phyloP scores from a whole-genome alignment of 768 basidiomycete genomes.

The Baorangia bicolor region DNA sequence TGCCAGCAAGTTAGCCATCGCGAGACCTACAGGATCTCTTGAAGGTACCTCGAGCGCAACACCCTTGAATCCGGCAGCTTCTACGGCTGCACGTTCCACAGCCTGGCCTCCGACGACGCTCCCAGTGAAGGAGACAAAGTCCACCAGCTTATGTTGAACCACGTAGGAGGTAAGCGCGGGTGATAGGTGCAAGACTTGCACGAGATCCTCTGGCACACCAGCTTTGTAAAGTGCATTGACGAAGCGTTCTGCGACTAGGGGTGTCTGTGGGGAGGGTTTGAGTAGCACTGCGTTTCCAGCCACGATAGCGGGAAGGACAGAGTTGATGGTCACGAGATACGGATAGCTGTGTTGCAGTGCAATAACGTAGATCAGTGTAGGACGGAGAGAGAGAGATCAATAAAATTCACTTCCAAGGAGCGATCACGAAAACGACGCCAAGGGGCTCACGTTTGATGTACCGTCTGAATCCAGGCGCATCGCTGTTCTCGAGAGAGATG shows the following conservation, averaged over 20 bases:
- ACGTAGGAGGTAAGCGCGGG: constrained; percentile 57
- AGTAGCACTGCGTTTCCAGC: constrained; percentile 89
- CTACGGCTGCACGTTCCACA: constrained; percentile 68
- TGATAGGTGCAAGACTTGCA: constrained; percentile 76
- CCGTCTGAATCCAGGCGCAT: constrained; percentile 80
- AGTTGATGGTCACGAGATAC: constrained; percentile 88
- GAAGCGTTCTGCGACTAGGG: constrained; percentile 82
- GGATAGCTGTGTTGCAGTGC: constrained; percentile 58
- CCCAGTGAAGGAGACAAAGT: constrained; percentile 92
- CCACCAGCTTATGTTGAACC: constrained; percentile 62
- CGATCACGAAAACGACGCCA: constrained; percentile 85
- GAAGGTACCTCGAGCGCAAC: constrained; percentile 74
- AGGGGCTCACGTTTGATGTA: constrained; percentile 82
- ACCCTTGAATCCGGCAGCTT: constrained; percentile 74
- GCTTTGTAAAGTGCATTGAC: constrained; percentile 65
- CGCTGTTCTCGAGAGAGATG: constrained; percentile 68
- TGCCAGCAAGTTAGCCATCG: constrained; percentile 30
- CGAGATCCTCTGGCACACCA: constrained; percentile 71
- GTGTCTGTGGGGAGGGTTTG: constrained; percentile 97
- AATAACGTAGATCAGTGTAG: not conserved
- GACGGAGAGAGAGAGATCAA: not conserved
- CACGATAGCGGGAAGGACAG: constrained; percentile 86
- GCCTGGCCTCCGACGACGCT: constrained; percentile 74
- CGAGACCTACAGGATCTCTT: not conserved
- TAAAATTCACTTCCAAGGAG: constrained; percentile 83